Base-by-base conservation (phyloP, 805 yeast genomes). In the Schizosaccharomyces octosporus region DNA sequence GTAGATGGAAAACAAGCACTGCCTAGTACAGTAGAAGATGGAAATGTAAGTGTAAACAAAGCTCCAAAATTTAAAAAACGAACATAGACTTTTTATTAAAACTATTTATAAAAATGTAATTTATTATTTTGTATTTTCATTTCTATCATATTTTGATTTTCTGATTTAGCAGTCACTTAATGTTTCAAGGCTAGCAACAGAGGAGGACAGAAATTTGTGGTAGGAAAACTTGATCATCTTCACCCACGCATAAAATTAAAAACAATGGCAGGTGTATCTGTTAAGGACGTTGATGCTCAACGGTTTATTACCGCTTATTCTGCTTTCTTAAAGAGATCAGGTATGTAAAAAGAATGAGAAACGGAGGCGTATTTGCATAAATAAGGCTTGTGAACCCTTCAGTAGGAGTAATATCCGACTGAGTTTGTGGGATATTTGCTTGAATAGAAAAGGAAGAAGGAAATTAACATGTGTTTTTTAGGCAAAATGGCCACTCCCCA, bases 251-350 rank as follows among this genome's bases (percentile, higher is more conserved):
- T 11, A 36, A 36, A 36, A 36, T 9, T 13, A 17, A 17, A 17
- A 13, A 51, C 11, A 21, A 59, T 59, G 61, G 55, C 54, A 21
- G 61, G 61, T 39, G 61, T 61, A 71, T 66, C 66, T 61, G 69
- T 65, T 72, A 88, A 96, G 85, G 98, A 93, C 97, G 98, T 93
- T 80, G 96, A 97, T 80, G 98, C 98, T 79, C 97, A 93, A 85
- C 93, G 87, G 70, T 93, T 93, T 82, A 90, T 93, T 79, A 88
- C 87, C 82, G 95, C 97, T 79, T 93, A 93, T 83, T 97, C 98
- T 74, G 86, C 86, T 76, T 93, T 93, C 87, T 86, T 93, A 79
- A 97, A 93, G 83, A 88, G 97, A 80, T 98, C 94, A 82, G 98
- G 97, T 65, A 62, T 48, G 57, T 84, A 93, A 36, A 24, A 45